These are phyloP conservation scores for Ambrosia trifida DNA, from an alignment of 129 eudicot species.

Conservation along the genomic window DNA sequence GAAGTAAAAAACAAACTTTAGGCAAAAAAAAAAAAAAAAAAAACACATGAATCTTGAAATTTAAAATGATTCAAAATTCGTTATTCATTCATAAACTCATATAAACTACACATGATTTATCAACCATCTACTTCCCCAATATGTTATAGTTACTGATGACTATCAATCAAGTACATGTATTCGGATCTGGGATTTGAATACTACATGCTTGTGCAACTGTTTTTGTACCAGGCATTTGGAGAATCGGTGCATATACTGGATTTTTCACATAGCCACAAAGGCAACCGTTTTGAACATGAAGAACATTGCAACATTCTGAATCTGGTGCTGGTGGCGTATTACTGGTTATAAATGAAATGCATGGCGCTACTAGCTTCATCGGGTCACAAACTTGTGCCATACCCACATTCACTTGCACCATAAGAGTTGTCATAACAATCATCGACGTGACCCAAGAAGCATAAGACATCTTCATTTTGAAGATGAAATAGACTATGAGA, in stretches of 20 bases:
- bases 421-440: neutral
- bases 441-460: neutral
- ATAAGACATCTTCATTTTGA: slow-evolving; percentile 6
- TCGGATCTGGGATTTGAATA: no score
- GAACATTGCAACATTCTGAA: slow-evolving; percentile 25
- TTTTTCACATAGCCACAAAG: slow-evolving; percentile 18
- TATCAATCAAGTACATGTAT: no score
- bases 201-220: no score
- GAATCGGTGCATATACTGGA: neutral
- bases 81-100: no score
- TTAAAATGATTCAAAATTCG: no score
- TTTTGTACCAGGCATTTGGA: neutral
- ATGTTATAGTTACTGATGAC: no score
- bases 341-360: neutral
- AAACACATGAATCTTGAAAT: no score
- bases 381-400: slow-evolving; percentile 14
- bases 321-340: slow-evolving; percentile 14
- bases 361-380: neutral
- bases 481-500: neutral
- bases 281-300: neutral
- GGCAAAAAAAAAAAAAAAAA: no score
- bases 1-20: no score
- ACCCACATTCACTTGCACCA: slow-evolving; percentile 9
- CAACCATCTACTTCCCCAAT: no score
- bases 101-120: no score